These are phyloP conservation scores for Acanthamoeba healyi DNA, from an alignment of 208 protist genomes.

Conservation along the genomic window DNA sequence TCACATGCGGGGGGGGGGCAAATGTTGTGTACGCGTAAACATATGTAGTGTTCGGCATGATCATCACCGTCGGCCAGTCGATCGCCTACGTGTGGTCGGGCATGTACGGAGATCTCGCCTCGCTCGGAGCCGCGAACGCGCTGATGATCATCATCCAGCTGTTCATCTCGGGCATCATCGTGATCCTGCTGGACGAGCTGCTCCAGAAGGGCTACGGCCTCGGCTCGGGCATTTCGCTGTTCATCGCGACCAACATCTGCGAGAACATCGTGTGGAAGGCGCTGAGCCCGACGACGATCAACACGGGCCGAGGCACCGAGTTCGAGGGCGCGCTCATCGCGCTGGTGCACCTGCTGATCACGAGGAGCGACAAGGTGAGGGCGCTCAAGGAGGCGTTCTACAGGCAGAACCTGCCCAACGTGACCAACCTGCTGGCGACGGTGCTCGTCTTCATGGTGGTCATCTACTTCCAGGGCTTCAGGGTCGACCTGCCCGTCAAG, in stretches of 20 bases:
- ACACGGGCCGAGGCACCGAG: constrained; percentile 95
- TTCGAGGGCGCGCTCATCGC: constrained; percentile 96
- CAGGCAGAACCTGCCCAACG: constrained; percentile 99
- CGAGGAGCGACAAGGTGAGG: constrained; percentile 96
- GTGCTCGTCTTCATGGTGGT: constrained; percentile 99
- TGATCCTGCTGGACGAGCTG: constrained; percentile 99
- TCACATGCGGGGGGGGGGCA: background rate
- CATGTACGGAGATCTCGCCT: constrained; percentile 99
- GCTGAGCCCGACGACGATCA: constrained; percentile 99
- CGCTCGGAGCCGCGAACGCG: constrained; percentile 96
- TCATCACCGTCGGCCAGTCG: constrained; percentile 98
- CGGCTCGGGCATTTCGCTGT: constrained; percentile 99
- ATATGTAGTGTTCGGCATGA: constrained; percentile 94
- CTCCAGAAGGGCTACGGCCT: constrained; percentile 99
- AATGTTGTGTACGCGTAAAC: background rate
- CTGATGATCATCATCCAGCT: constrained; percentile 99
- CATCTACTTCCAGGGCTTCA: constrained; percentile 99
- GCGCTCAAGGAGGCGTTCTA: constrained; percentile 99
- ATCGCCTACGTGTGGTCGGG: constrained; percentile 98
- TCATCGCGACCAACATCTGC: constrained; percentile 99
- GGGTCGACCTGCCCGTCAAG: constrained; percentile 97
- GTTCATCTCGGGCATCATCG: constrained; percentile 97
- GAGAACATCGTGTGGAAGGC: constrained; percentile 99
- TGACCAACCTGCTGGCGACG: constrained; percentile 99
- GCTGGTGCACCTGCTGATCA: constrained; percentile 98